Conservation (phyloP, 768 basidiomycete species). For the Kwoniella heveanensis region DNA sequence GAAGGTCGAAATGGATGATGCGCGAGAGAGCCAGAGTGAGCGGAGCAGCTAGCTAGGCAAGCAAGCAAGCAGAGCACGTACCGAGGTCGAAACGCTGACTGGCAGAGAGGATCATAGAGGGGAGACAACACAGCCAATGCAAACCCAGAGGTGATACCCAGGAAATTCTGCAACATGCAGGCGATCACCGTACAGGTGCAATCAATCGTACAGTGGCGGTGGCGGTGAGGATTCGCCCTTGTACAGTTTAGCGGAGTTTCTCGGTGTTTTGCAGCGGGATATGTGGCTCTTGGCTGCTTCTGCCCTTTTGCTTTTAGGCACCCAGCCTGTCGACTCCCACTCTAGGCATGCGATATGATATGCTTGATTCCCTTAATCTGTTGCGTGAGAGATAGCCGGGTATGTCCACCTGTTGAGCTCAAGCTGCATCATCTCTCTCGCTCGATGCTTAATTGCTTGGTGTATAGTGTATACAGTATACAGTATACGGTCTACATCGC, state of each 20-base stretch:
- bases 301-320: too few species aligned
- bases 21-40: not conserved
- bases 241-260: constrained; percentile 25
- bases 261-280: constrained; percentile 16
- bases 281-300: constrained; percentile 10
- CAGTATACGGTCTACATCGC: not conserved
- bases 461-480: too few species aligned
- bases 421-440: too few species aligned
- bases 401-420: not conserved
- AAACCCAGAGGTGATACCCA: too few species aligned
- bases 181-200: not conserved
- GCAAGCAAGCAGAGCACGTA: too few species aligned
- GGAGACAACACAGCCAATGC: too few species aligned
- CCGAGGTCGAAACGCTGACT: too few species aligned
- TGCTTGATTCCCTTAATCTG: not conserved
- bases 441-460: too few species aligned
- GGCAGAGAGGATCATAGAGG: too few species aligned
- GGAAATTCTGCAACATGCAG: not conserved
- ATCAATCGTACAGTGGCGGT: too few species aligned
- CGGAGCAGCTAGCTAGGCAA: not conserved
- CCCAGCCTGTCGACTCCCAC: not conserved
- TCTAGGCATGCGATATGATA: not conserved
- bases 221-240: too few species aligned
- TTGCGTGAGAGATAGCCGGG: not conserved
- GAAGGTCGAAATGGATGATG: constrained; percentile 8